Evolutionary conservation across 176 grass and related monocot species (phyloP), one percentile per base, ranked within the genome.

Genomic region (Ananas comosus): DNA sequence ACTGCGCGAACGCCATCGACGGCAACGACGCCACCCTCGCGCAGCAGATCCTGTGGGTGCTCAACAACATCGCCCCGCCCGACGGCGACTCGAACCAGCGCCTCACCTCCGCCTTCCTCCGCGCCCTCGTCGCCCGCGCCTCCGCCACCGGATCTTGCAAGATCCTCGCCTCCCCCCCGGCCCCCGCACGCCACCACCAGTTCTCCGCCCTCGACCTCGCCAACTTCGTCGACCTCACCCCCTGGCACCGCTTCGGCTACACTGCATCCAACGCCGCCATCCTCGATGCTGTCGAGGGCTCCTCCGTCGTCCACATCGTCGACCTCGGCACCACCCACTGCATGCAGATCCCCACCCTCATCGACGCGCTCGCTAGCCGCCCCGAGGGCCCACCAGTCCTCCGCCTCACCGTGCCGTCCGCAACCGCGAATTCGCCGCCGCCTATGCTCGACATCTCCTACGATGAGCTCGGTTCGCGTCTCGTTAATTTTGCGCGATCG

Each of bases 301-400:
- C 81, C 69, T 72, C 85, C 28, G 74, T 77, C 2, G 71, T 99
- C 57, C 95, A 99, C 85, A 53, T 99, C 78, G 82, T 94, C 23
- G 90, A 99, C 57, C 80, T 99, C 69, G 57, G 90, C 90, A 94
- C 87, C 0, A 99, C 90, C 53, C 95, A 99, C 78, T 88, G 95
- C 90, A 99, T 99, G 95, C 95, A 99, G 87, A 91, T 99, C 74
- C 95, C 95, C 3, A 99, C 87, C 49, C 95, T 99, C 48, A 99
- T 99, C 65, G 95, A 99, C 79, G 77, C 84, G 66, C 82, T 94
- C 16, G 87, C 90, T 2, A 74, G 53, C 74, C 90, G 95, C 23
- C 77, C 85, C 25, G 95, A 94, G 74, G 95, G 95, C 0, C 82
- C 87, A 0, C 95, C 95, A 17, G 71, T 88, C 47, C 64, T 99